Percentiles rank a stretch among this genome's conserved stretches.
phyloP scores from a whole-genome alignment of 257 asterid genomes.

The Mitragyna speciosa region DNA sequence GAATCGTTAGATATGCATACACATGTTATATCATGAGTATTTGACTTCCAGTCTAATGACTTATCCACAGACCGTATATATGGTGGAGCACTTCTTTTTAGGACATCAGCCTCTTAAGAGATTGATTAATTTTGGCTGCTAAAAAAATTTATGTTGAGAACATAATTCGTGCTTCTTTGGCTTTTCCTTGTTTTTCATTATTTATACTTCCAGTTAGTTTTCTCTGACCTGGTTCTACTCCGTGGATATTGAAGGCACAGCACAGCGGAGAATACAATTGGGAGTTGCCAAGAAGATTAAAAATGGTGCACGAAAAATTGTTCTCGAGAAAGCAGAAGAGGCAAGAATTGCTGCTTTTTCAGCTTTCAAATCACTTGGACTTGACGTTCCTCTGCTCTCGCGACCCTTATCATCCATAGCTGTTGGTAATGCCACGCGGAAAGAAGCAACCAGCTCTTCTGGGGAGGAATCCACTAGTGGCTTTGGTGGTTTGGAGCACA shows the following conservation, averaged over 20 bases:
- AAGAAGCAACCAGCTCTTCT: constrained; percentile 53
- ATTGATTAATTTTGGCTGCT: background rate
- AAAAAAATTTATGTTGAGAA: background rate
- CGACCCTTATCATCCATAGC: constrained; percentile 46
- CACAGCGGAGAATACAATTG: constrained; percentile 65
- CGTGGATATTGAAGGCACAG: constrained; percentile 45
- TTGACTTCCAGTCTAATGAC: background rate
- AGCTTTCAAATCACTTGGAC: constrained; percentile 90
- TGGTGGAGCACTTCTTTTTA: background rate
- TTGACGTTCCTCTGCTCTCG: constrained; percentile 61
- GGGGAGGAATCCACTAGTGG: constrained; percentile 71
- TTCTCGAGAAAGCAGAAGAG: constrained; percentile 97
- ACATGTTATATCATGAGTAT: background rate
- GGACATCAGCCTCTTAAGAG: background rate
- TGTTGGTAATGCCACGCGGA: constrained; percentile 41
- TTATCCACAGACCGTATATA: background rate
- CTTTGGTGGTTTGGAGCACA: constrained; percentile 38
- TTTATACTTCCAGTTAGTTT: background rate
- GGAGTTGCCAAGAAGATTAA: constrained; percentile 94
- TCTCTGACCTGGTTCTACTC: constrained; percentile 24
- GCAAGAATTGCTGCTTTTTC: constrained; percentile 94
- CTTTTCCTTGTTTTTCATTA: background rate
- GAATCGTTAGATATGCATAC: background rate
- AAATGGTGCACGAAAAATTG: constrained; percentile 90
- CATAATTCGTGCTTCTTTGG: background rate